Evolutionary conservation across 495 filamentous ascomycete genomes (phyloP).

Genomic region (Clavariopsis aquatica): DNA sequence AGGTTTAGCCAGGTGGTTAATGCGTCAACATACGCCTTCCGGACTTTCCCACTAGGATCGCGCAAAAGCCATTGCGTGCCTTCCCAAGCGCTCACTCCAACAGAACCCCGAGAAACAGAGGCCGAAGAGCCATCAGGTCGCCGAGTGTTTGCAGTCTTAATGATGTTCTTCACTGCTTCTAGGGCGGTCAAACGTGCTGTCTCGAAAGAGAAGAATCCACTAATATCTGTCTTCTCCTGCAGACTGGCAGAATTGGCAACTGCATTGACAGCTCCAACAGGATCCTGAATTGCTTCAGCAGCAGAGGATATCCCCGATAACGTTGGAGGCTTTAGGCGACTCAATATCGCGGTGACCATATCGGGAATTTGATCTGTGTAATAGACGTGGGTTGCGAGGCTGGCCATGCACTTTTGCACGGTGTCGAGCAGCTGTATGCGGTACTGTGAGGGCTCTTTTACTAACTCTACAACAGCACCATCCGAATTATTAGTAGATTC

Average conservation of each 20-base stretch:
- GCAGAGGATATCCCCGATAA: constrained; percentile 45
- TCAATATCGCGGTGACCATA: constrained; percentile 78
- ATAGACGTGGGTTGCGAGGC: constrained; percentile 89
- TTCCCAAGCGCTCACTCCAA: constrained; percentile 82
- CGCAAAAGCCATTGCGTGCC: constrained; percentile 86
- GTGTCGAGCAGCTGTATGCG: constrained; percentile 61
- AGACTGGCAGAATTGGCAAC: constrained; percentile 49
- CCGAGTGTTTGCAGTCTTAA: constrained; percentile 73
- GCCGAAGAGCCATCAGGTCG: constrained; percentile 59
- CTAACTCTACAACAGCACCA: constrained; percentile 37
- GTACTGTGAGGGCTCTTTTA: constrained; percentile 48
- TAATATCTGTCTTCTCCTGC: constrained; percentile 50
- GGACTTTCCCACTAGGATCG: constrained; percentile 72
- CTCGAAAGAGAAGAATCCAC: constrained; percentile 71
- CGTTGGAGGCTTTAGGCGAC: constrained; percentile 67
- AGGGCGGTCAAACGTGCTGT: constrained; percentile 74
- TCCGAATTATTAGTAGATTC: constrained; percentile 19
- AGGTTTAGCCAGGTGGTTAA: constrained; percentile 76
- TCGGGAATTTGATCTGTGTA: constrained; percentile 92
- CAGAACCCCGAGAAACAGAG: constrained; percentile 67
- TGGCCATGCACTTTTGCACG: constrained; percentile 75
- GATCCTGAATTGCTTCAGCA: constrained; percentile 46
- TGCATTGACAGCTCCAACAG: constrained; percentile 40
- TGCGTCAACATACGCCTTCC: constrained; percentile 80
- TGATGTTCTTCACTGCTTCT: constrained; percentile 75